Percentiles rank a stretch among this genome's conserved stretches.
Conservation (phyloP, 2,329 filamentous ascomycete species). For the Canariomyces notabilis region DNA sequence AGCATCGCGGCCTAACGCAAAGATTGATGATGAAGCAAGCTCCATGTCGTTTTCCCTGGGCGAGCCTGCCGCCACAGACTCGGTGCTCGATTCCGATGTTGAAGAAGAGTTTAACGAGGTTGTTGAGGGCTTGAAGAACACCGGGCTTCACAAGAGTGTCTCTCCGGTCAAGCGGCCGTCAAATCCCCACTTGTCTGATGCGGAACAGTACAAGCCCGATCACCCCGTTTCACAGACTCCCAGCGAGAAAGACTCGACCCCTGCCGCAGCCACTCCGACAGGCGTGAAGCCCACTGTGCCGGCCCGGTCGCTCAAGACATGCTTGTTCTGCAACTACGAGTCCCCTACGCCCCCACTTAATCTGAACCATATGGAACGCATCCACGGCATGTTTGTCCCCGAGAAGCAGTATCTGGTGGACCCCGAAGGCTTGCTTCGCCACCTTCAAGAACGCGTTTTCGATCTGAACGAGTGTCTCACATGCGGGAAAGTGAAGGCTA, state of each 20-base stretch:
- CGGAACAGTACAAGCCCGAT: slow-evolving; percentile 41
- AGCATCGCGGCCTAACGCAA: slow-evolving; percentile 31
- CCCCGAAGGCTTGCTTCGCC: slow-evolving; percentile 71
- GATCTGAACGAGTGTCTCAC: slow-evolving; percentile 80
- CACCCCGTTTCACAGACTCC: slow-evolving; percentile 37
- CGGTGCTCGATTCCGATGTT: slow-evolving; percentile 57
- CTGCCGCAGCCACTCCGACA: slow-evolving; percentile 21
- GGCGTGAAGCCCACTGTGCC: slow-evolving; percentile 32
- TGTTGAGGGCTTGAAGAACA: slow-evolving; percentile 69
- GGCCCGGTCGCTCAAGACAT: slow-evolving; percentile 48
- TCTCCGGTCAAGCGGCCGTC: slow-evolving; percentile 52
- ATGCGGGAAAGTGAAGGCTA: slow-evolving; percentile 78
- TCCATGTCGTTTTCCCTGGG: slow-evolving; percentile 89
- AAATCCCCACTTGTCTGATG: slow-evolving; percentile 43
- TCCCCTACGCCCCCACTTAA: slow-evolving; percentile 74
- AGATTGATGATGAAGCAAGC: slow-evolving; percentile 62
- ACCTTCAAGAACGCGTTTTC: slow-evolving; percentile 74
- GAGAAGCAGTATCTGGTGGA: slow-evolving; percentile 81
- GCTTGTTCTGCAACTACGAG: slow-evolving; percentile 88
- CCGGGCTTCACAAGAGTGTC: slow-evolving; percentile 40
- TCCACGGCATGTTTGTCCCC: slow-evolving; percentile 93
- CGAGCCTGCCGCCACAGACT: slow-evolving; percentile 57
- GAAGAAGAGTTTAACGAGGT: slow-evolving; percentile 74
- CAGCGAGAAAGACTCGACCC: slow-evolving; percentile 32
- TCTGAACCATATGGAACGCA: slow-evolving; percentile 81